Percentiles rank a stretch among this genome's conserved stretches.
These are phyloP conservation scores for Lyophyllum semitale DNA, from an alignment of 768 basidiomycete genomes.

Conservation along the genomic window DNA sequence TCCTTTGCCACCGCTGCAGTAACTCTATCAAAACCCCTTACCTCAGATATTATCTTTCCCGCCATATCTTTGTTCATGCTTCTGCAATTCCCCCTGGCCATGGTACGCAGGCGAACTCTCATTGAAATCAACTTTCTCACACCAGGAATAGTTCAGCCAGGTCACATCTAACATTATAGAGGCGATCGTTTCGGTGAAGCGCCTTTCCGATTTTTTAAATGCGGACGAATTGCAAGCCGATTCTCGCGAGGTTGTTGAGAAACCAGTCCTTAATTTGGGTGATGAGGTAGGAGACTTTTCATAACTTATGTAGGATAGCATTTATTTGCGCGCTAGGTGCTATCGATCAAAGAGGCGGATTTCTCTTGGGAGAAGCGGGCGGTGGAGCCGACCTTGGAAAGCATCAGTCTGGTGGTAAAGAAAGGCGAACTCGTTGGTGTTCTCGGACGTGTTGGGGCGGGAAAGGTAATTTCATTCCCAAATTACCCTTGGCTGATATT, in stretches of 20 bases:
- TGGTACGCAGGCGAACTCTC: slow-evolving; percentile 46
- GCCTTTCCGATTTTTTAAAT: slow-evolving; percentile 73
- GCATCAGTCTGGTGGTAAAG: slow-evolving; percentile 69
- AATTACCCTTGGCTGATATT: neutral
- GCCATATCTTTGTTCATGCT: slow-evolving; percentile 89
- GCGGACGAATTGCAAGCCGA: slow-evolving; percentile 82
- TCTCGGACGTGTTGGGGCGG: slow-evolving; percentile 87
- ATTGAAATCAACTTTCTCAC: neutral
- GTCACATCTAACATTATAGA: slow-evolving; percentile 84
- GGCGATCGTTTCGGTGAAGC: slow-evolving; percentile 79
- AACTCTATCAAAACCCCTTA: slow-evolving; percentile 67
- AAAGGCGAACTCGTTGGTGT: slow-evolving; percentile 88
- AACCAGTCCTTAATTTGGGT: slow-evolving; percentile 45
- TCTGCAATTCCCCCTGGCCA: slow-evolving; percentile 81
- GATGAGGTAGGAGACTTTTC: slow-evolving; percentile 49
- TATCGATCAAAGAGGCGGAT: slow-evolving; percentile 74
- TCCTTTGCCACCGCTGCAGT: slow-evolving; percentile 76
- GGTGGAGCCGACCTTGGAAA: slow-evolving; percentile 67
- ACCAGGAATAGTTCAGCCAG: slow-evolving; percentile 53
- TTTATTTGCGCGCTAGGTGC: slow-evolving; percentile 37
- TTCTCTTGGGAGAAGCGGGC: slow-evolving; percentile 76
- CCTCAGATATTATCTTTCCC: slow-evolving; percentile 94
- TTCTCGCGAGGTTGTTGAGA: slow-evolving; percentile 58
- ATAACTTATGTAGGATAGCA: neutral
- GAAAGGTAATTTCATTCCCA: slow-evolving; percentile 58